These are phyloP conservation scores for Phytophthora lateralis DNA, from an alignment of 352 stramenopile species.

Conservation along the genomic window DNA sequence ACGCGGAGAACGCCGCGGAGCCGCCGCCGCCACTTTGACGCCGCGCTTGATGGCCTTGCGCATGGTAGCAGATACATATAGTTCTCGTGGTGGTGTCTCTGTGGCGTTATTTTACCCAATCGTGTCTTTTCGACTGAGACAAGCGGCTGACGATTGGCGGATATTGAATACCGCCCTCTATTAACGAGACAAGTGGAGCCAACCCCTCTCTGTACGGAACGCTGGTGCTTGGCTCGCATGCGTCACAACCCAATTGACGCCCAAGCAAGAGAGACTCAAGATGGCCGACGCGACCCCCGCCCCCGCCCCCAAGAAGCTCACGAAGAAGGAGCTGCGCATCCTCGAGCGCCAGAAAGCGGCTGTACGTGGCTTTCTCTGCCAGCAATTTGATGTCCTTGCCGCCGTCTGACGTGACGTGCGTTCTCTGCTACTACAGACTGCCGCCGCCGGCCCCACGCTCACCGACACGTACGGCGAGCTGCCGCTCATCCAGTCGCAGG, in stretches of 20 bases:
- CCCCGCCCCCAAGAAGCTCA: slow-evolving; percentile 80
- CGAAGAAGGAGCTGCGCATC: slow-evolving; percentile 91
- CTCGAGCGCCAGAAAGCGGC: slow-evolving; percentile 86
- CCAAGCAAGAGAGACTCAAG: slow-evolving; percentile 19
- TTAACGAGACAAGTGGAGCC: slow-evolving; percentile 12
- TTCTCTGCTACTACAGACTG: slow-evolving; percentile 19
- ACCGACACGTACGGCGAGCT: slow-evolving; percentile 89
- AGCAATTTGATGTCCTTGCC: not conserved
- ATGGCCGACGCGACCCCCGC: slow-evolving; percentile 55
- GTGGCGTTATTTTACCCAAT: slow-evolving; percentile 42
- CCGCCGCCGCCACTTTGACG: slow-evolving; percentile 21
- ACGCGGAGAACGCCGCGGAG: slow-evolving; percentile 32
- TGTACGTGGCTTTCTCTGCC: slow-evolving; percentile 13
- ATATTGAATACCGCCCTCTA: slow-evolving; percentile 24
- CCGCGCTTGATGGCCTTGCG: slow-evolving; percentile 34
- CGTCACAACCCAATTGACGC: slow-evolving; percentile 35
- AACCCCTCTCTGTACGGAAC: slow-evolving; percentile 12
- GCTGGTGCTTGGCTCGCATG: slow-evolving; percentile 29
- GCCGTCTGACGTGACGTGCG: not conserved
- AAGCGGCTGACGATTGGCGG: slow-evolving; percentile 22
- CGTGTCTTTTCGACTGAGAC: slow-evolving; percentile 5
- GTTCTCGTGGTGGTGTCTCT: slow-evolving; percentile 25
- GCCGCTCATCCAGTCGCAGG: slow-evolving; percentile 90
- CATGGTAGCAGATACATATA: not conserved
- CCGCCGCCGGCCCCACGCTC: slow-evolving; percentile 66